phyloP scores from a whole-genome alignment of 768 basidiomycete genomes.

The Amanita thiersii region DNA sequence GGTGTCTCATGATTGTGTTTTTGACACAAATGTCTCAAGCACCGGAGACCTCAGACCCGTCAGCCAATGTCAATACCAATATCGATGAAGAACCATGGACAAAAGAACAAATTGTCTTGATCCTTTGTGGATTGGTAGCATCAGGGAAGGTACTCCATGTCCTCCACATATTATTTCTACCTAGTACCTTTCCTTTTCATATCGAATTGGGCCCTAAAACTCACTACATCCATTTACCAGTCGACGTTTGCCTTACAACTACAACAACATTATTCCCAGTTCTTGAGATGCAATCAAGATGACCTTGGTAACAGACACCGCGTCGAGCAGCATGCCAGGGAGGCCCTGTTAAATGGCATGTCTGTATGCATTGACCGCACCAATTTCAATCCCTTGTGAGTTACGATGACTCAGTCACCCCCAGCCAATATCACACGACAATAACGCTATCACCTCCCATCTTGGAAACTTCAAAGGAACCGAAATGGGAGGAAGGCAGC shows the following conservation, averaged over 20 bases:
- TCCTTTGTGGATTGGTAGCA: conserved; percentile 67
- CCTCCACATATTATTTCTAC: background rate
- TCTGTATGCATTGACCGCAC: conserved; percentile 80
- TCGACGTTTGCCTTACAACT: conserved; percentile 71
- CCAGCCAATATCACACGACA: background rate
- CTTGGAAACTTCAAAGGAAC: no score
- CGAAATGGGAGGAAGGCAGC: no score
- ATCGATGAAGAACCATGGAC: conserved; percentile 6
- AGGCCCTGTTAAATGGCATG: conserved; percentile 42
- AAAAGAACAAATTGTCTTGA: conserved; percentile 48
- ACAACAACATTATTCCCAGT: conserved; percentile 47
- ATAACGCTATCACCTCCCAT: conserved; percentile 2
- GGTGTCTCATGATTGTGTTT: background rate
- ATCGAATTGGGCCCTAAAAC: conserved; percentile 8
- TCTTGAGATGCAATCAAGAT: conserved; percentile 74
- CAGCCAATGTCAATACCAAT: no score
- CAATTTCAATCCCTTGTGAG: conserved; percentile 63
- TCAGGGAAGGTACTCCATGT: conserved; percentile 54
- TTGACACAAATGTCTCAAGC: conserved; percentile 1
- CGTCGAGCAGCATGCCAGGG: conserved; percentile 56
- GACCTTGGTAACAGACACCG: conserved; percentile 58
- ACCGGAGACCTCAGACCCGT: background rate
- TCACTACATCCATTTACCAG: conserved; percentile 15
- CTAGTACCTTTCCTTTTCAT: background rate
- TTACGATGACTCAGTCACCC: conserved; percentile 9